A percentile compares a stretch with the other conserved stretches of the same genome.
Conservation (phyloP, 768 basidiomycete genomes). For the Macrolepiota dolichaula region DNA sequence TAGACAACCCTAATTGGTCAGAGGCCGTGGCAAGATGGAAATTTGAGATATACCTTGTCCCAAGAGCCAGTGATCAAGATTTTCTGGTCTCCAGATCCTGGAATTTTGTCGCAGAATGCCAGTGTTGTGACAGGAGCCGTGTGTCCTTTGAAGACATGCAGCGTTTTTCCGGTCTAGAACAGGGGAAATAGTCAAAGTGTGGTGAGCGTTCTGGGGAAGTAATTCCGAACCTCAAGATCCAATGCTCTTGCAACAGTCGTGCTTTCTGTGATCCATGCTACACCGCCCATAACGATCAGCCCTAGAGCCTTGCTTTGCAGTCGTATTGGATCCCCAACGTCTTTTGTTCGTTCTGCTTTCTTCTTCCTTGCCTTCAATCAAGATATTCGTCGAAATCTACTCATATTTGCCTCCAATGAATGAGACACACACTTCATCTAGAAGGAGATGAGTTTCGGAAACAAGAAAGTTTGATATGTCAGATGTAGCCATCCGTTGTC, state of each 20-base stretch:
- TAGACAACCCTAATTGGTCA: constrained; percentile 26
- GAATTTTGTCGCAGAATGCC: constrained; percentile 52
- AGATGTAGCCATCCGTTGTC: constrained; percentile 13
- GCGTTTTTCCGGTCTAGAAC: constrained; percentile 73
- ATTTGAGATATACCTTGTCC: constrained; percentile 57
- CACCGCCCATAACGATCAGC: constrained; percentile 57
- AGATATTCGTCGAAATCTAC: neutral
- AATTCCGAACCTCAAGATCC: constrained; percentile 64
- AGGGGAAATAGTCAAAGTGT: neutral
- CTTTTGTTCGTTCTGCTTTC: constrained; percentile 70
- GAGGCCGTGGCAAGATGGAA: neutral
- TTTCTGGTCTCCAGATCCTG: constrained; percentile 37
- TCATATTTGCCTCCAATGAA: constrained; percentile 10
- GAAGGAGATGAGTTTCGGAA: constrained; percentile 65
- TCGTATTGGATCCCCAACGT: constrained; percentile 75
- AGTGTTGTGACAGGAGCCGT: constrained; percentile 86
- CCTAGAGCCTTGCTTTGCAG: constrained; percentile 73
- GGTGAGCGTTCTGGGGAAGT: neutral
- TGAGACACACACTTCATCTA: constrained; percentile 48
- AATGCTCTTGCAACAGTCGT: constrained; percentile 70
- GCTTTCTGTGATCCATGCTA: constrained; percentile 89
- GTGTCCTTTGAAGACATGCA: constrained; percentile 79
- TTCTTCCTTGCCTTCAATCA: constrained; percentile 55
- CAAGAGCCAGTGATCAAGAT: constrained; percentile 89
- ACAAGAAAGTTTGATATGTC: constrained; percentile 59